Base-by-base conservation (phyloP, 2,329 filamentous ascomycete genomes). In the Beauveria medogensis region DNA sequence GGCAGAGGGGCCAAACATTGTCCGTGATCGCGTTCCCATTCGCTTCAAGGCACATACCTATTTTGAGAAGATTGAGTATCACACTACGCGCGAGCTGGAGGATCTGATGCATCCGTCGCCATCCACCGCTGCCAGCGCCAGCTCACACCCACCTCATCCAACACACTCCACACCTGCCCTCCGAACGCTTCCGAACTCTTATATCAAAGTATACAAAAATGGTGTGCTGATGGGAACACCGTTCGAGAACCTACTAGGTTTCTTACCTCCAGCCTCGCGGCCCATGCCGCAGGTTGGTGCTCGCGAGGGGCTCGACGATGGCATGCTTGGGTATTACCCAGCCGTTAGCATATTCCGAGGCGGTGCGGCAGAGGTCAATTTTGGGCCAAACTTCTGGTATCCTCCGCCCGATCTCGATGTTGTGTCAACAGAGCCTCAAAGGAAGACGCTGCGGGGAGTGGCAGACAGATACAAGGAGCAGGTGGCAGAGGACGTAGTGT, bases 301-400 rank as follows among this genome's bases (percentile, higher is more conserved):
- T 20, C 81, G 94, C 55, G 89, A 94, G 64, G 91, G 91, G 30
- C 85, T 96, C 64, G 94, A 99, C 70, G 94, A 99, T 69, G 94
- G 93, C 41, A 90, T 94, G 81, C 83, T 97, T 2, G 95, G 94
- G 12, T 99, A 99, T 75, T 96, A 96, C 70, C 94, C 94, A 1
- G 91, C 92, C 24, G 86, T 99, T 22, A 94, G 92, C 67, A 89
- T 94, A 24, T 97, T 97, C 75, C 87, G 90, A 50, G 93, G 92
- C 57, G 94, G 93, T 26, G 89, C 92, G 2, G 92, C 90, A 18
- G 90, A 97, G 72, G 88, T 93, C 68, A 97, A 97, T 73, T 97
- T 99, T 70, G 93, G 94, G 1, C 92, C 91, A 0, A 82, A 94
- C 37, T 97, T 96, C 77, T 97, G 92, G 92, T 89, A 80, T 70